phyloP scores from a whole-genome alignment of 1,139 yeast genomes.

The Suhomyces bribrorum region DNA sequence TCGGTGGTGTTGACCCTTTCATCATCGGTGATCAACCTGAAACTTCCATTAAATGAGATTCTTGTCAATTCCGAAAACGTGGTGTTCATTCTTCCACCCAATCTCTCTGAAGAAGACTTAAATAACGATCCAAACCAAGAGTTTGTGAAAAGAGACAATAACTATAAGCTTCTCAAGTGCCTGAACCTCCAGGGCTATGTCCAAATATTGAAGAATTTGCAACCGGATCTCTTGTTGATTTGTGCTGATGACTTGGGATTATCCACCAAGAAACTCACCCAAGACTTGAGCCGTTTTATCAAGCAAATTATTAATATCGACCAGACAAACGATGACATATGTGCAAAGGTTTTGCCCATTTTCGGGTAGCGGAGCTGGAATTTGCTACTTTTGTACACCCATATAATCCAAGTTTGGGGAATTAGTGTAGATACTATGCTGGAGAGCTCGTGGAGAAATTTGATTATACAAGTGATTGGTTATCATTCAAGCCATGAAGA shows the following conservation, averaged over 20 bases:
- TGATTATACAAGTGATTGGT: too few species aligned
- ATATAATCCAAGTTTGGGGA: too few species aligned
- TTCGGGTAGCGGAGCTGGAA: slow-evolving; percentile 18
- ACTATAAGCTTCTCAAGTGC: slow-evolving; percentile 46
- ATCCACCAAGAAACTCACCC: slow-evolving; percentile 27
- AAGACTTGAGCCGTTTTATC: slow-evolving; percentile 43
- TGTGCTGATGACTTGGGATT: slow-evolving; percentile 50
- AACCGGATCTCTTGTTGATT: slow-evolving; percentile 45
- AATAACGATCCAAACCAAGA: slow-evolving; percentile 20
- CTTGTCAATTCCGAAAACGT: slow-evolving; percentile 41
- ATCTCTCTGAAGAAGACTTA: slow-evolving; percentile 45
- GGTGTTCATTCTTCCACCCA: slow-evolving; percentile 51
- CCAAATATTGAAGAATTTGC: slow-evolving; percentile 41
- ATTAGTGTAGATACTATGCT: too few species aligned
- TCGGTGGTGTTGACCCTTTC: slow-evolving; percentile 48
- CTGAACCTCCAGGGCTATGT: slow-evolving; percentile 46
- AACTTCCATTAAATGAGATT: slow-evolving; percentile 43
- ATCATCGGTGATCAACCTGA: slow-evolving; percentile 41
- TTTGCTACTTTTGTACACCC: neutral
- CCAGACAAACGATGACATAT: slow-evolving; percentile 34
- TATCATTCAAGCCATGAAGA: too few species aligned
- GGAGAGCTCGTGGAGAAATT: too few species aligned
- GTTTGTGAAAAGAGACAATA: slow-evolving; percentile 19
- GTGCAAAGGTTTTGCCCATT: slow-evolving; percentile 28
- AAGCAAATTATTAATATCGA: slow-evolving; percentile 40